A percentile compares a stretch with the other conserved stretches of the same genome.
Conservation (phyloP, 768 basidiomycete species). For the Aureoboletus auriporus region DNA sequence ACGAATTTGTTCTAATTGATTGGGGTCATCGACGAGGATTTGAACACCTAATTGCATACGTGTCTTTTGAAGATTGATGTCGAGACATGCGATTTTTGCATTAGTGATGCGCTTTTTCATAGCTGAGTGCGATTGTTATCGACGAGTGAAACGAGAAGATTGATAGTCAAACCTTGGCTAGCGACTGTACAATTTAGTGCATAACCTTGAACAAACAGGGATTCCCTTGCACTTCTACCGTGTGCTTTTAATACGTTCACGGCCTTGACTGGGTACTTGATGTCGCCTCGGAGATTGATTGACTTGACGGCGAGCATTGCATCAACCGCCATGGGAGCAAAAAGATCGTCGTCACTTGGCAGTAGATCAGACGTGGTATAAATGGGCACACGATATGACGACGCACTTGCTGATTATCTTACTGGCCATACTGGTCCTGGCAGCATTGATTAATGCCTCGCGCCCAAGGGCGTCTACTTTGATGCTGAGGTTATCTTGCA, state of each 20-base stretch:
- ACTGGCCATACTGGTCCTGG: constrained; percentile 98
- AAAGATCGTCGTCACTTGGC: constrained; percentile 89
- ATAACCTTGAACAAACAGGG: constrained; percentile 92
- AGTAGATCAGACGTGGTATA: constrained; percentile 1
- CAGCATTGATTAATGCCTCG: constrained; percentile 91
- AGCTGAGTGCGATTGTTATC: constrained; percentile 43
- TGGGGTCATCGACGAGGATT: constrained; percentile 93
- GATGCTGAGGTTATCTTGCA: constrained; percentile 95
- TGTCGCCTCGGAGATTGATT: constrained; percentile 88
- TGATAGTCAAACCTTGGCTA: constrained; percentile 76
- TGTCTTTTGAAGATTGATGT: constrained; percentile 94
- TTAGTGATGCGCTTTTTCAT: constrained; percentile 94
- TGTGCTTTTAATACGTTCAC: constrained; percentile 98
- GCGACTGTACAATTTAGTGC: constrained; percentile 98
- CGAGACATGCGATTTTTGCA: constrained; percentile 97
- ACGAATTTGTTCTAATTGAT: constrained; percentile 94
- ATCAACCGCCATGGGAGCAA: constrained; percentile 98
- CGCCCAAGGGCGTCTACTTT: constrained; percentile 91
- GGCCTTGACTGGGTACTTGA: constrained; percentile 98
- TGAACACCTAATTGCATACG: constrained; percentile 98
- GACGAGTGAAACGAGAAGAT: neutral
- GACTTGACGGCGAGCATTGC: constrained; percentile 98
- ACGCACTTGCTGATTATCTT: constrained; percentile 96
- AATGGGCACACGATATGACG: neutral
- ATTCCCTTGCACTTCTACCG: constrained; percentile 92